A percentile compares a stretch with the other conserved stretches of the same genome.
These are phyloP conservation scores for Rhynchospora breviuscula DNA, from an alignment of 176 grass and related monocot genomes.

Conservation along the genomic window DNA sequence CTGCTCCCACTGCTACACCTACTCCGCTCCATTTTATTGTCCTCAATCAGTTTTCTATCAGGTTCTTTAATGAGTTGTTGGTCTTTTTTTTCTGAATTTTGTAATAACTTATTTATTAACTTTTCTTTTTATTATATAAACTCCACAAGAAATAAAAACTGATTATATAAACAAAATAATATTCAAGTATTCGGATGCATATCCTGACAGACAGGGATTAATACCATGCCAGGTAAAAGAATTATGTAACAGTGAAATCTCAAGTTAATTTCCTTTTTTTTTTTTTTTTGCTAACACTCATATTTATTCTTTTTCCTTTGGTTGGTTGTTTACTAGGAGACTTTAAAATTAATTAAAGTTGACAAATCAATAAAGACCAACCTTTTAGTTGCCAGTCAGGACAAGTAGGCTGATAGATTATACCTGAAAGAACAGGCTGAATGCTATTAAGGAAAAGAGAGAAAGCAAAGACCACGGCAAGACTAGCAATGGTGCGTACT, in stretches of 20 bases:
- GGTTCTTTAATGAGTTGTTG: background rate
- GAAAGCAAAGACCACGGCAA: constrained; percentile 64
- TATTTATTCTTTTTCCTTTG: background rate
- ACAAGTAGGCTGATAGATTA: background rate
- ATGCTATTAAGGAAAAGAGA: constrained; percentile 78
- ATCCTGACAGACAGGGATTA: background rate
- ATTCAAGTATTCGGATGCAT: background rate
- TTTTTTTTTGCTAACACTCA: no score
- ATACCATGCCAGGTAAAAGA: background rate
- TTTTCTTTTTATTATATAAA: background rate
- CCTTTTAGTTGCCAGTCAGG: background rate
- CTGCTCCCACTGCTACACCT: constrained; percentile 85
- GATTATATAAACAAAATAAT: background rate
- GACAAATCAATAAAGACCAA: background rate
- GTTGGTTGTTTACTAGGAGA: background rate
- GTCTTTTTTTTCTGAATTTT: background rate
- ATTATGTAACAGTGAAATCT: background rate
- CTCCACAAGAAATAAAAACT: background rate
- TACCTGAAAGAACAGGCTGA: constrained; percentile 74
- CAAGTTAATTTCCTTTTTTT: background rate
- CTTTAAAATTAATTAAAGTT: background rate
- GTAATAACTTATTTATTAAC: background rate
- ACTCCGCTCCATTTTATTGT: background rate
- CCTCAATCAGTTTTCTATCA: background rate
- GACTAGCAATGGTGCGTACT: constrained; percentile 44